Conservation (phyloP, 306 rosid genomes). For the Echinosophora koreensis region DNA sequence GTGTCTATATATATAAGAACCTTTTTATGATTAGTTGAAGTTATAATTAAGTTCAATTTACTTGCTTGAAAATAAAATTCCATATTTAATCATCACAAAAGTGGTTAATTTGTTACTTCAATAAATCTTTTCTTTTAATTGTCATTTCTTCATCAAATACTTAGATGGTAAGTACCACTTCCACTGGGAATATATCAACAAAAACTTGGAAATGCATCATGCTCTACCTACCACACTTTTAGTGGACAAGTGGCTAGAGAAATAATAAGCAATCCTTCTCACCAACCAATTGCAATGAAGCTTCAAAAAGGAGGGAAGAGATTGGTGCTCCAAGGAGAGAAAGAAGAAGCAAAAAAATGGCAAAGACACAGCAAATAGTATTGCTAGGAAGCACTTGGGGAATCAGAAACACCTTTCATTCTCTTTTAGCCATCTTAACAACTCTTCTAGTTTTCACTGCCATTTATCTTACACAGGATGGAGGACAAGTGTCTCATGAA, state of each 20-base stretch:
- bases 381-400: constrained; percentile 57
- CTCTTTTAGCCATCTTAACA: constrained; percentile 66
- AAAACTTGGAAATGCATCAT: constrained; percentile 49
- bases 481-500: constrained; percentile 34
- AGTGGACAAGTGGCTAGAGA: constrained; percentile 51
- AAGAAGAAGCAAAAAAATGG: constrained; percentile 39
- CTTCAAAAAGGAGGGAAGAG: constrained; percentile 55
- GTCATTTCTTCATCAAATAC: constrained; percentile 9
- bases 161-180: constrained; percentile 34
- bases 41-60: background rate
- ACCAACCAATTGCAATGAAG: constrained; percentile 58
- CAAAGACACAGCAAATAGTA: constrained; percentile 50
- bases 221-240: constrained; percentile 48
- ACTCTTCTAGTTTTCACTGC: constrained; percentile 58
- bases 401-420: constrained; percentile 63
- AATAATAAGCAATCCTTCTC: constrained; percentile 48
- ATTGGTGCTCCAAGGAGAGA: constrained; percentile 10
- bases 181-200: constrained; percentile 28
- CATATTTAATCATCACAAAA: constrained; percentile 6
- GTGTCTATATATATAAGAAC: background rate
- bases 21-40: background rate
- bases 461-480: constrained; percentile 61
- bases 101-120: background rate
- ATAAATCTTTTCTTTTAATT: background rate
- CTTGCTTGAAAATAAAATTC: background rate